Base-by-base conservation (phyloP, 2,329 filamentous ascomycete species). In the Talaromyces sp. region DNA sequence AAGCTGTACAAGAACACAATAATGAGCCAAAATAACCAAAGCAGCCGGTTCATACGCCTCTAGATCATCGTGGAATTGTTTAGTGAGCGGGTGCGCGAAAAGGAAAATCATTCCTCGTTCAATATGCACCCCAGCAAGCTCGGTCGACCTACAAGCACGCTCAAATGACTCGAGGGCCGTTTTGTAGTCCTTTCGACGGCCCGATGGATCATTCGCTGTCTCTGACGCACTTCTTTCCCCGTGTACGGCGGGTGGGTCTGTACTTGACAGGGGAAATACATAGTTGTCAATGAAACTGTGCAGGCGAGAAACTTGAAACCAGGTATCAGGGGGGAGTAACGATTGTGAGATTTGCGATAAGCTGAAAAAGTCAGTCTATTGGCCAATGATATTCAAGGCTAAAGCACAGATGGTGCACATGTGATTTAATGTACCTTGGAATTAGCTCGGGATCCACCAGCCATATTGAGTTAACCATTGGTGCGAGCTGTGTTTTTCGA, bases 31-130 rank as follows among this genome's bases (percentile, higher is more conserved):
- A 11, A 63, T 14, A n/a, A 61, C 52, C 14, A 63, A 40, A 8
- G 56, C 60, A 20, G 49, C 56, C 2, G 60, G 56, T 14, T 51
- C 47, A 24, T 48, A 41, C 11, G 56, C 32, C 33, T 53, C 43
- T 45, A 63, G 5, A 19, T 58, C 56, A 16, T 58, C 40, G 17
- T 54, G 49, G n/a, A 60, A 55, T 3, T 35, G 44, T 30, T 58
- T 60, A 3, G 52, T 56, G 11, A 61, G 51, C 8, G 52, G 41
- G 24, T 63, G 57, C 16, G 58, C 60, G 52, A 59, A 63, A 13
- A 61, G 32, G 10, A 61, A 30, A 2, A 58, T 49, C 56, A 61
- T 63, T 1, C 58, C 58, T 9, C 40, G n/a, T 42, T 63, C 60
- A 1, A 61, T 24, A 40, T 60, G 52, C 2, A 54, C 47, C 0